These are phyloP conservation scores for Pistacia integerrima DNA, from an alignment of 345 rosid genomes.

Conservation along the genomic window DNA sequence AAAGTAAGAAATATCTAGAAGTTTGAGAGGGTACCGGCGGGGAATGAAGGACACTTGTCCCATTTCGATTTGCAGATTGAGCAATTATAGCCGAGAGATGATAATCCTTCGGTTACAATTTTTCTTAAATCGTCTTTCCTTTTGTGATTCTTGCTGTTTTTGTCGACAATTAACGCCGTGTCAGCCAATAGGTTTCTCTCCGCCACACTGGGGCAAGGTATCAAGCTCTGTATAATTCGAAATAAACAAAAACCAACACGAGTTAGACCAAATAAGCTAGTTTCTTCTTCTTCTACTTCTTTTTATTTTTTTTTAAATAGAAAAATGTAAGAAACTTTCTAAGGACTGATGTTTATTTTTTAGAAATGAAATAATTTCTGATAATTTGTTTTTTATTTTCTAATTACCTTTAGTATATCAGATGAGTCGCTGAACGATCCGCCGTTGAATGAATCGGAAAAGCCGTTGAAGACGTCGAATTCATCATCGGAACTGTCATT, in stretches of 20 bases:
- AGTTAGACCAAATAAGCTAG: no score
- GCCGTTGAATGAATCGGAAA: conserved; percentile 39
- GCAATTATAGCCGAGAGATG: conserved; percentile 64
- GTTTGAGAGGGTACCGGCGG: conserved; percentile 56
- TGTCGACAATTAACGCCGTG: conserved; percentile 76
- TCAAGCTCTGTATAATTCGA: conserved; percentile 54
- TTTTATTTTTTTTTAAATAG: no score
- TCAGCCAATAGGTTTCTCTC: conserved; percentile 87
- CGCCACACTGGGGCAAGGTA: conserved; percentile 61
- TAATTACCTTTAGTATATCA: conserved; percentile 75
- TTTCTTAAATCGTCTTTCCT: conserved; percentile 73
- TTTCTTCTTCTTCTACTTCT: no score
- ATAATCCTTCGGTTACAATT: conserved; percentile 61
- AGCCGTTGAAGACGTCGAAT: conserved; percentile 54
- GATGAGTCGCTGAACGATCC: conserved; percentile 54
- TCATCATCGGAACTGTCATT: conserved; percentile 89
- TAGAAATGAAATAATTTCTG: not conserved
- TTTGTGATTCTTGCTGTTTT: conserved; percentile 67
- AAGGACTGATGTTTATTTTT: no score
- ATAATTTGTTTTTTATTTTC: not conserved
- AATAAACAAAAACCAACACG: not conserved
- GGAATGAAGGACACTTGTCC: conserved; percentile 72
- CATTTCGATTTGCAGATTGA: conserved; percentile 94
- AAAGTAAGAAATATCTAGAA: not conserved
- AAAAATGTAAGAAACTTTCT: no score